Percentiles rank a stretch among this genome's conserved stretches.
Evolutionary conservation across 2,329 filamentous ascomycete species (phyloP).

Genomic region (Xylariaceae sp.): DNA sequence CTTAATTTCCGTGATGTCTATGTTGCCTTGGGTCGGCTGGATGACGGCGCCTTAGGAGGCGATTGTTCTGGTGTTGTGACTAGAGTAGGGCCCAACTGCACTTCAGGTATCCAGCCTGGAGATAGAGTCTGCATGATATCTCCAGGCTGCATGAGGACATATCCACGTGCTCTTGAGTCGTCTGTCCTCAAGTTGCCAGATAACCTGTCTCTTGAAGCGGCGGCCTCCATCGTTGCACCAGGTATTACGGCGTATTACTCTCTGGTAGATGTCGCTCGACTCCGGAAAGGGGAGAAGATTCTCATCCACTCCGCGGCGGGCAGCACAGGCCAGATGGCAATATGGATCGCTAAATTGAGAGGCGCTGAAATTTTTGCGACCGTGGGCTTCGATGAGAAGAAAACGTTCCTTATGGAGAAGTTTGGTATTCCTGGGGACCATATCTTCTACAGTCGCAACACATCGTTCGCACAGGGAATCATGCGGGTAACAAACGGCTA

Average conservation of each 20-base stretch:
- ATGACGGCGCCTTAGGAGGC: conserved; percentile 19
- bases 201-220: conserved; percentile 21
- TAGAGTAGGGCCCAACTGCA: conserved; percentile 30
- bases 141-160: conserved; percentile 29
- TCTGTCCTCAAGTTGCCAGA: conserved; percentile 22
- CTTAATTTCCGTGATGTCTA: conserved; percentile 28
- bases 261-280: conserved; percentile 35
- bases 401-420: conserved; percentile 37
- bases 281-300: conserved; percentile 34
- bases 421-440: conserved; percentile 41
- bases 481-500: conserved; percentile 37
- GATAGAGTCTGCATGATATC: conserved; percentile 17
- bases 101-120: conserved; percentile 24
- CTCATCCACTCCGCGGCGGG: conserved; percentile 35
- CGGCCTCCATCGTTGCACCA: conserved; percentile 22
- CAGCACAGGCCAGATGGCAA: conserved; percentile 30
- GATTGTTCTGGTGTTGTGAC: conserved; percentile 43
- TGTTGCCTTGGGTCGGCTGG: conserved; percentile 23
- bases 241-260: conserved; percentile 38
- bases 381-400: conserved; percentile 41
- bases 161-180: conserved; percentile 23
- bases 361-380: conserved; percentile 42
- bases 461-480: conserved; percentile 39
- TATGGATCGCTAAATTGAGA: conserved; percentile 27
- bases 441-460: conserved; percentile 43